Percentiles rank a stretch among this genome's conserved stretches.
These are phyloP conservation scores for Gracilaria gracilis DNA, from an alignment of 23 red algal species.

Conservation along the genomic window DNA sequence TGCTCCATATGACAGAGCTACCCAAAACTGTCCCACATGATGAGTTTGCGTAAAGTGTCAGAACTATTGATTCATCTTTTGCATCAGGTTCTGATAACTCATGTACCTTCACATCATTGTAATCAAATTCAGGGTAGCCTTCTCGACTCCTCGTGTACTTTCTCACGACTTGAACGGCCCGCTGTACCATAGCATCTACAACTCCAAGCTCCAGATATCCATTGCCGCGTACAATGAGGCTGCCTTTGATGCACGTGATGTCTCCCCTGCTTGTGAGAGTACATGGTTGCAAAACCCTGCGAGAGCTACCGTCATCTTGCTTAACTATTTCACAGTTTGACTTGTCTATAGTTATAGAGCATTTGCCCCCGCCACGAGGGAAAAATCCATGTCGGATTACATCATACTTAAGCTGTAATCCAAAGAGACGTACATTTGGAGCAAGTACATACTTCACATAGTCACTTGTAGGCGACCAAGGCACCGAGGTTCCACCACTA, in stretches of 20 bases:
- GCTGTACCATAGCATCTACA: slow-evolving; percentile 18
- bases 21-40: slow-evolving; percentile 27
- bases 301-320: neutral
- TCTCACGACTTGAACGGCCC: neutral
- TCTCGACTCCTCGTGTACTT: neutral
- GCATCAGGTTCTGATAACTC: slow-evolving; percentile 9
- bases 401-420: slow-evolving; percentile 28
- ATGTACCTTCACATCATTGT: slow-evolving; percentile 9
- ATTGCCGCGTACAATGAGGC: slow-evolving; percentile 21
- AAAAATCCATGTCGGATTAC: slow-evolving; percentile 58
- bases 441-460: slow-evolving; percentile 61
- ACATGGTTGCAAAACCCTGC: slow-evolving; percentile 3
- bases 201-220: slow-evolving; percentile 15
- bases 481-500: slow-evolving; percentile 46
- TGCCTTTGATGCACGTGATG: slow-evolving; percentile 37
- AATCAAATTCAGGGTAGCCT: neutral
- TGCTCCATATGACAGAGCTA: slow-evolving; percentile 10
- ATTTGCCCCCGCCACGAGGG: slow-evolving; percentile 24
- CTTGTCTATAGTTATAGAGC: slow-evolving; percentile 34
- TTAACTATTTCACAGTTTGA: neutral
- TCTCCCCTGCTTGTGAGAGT: neutral
- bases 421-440: slow-evolving; percentile 54
- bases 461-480: slow-evolving; percentile 40
- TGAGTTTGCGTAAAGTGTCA: slow-evolving; percentile 22
- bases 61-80: neutral